Evolutionary conservation across 2,329 filamentous ascomycete genomes (phyloP).

Genomic region (Zasmidium cellare): DNA sequence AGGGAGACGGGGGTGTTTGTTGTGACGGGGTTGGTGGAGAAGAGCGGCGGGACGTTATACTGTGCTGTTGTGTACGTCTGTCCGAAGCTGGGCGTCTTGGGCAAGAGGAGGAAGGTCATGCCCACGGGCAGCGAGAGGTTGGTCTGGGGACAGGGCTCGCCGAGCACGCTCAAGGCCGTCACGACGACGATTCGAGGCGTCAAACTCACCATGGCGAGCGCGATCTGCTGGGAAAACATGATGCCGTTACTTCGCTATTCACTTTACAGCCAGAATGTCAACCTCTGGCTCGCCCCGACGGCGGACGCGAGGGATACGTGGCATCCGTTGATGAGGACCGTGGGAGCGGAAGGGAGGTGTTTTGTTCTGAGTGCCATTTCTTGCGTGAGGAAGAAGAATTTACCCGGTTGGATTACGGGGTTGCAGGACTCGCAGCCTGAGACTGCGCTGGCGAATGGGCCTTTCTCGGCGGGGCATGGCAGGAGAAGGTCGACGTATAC

Average conservation of each 20-base stretch:
- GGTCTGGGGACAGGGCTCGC: constrained; percentile 84
- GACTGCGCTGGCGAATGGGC: constrained; percentile 6
- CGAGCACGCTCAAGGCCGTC: constrained; percentile 75
- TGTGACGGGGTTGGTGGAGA: constrained; percentile 77
- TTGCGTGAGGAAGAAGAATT: constrained; percentile 62
- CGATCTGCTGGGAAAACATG: constrained; percentile 97
- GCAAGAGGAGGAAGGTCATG: constrained; percentile 90
- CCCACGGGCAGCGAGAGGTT: constrained; percentile 82
- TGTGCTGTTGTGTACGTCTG: constrained; percentile 82
- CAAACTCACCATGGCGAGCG: constrained; percentile 76
- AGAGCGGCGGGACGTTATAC: constrained; percentile 77
- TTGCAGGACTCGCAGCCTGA: neutral
- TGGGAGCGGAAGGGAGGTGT: constrained; percentile 77
- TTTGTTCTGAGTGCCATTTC: constrained; percentile 88
- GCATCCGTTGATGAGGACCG: constrained; percentile 77
- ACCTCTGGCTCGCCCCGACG: constrained; percentile 86
- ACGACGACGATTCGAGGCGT: constrained; percentile 77
- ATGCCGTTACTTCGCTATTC: constrained; percentile 86
- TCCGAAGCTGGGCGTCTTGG: constrained; percentile 69
- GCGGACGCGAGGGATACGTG: constrained; percentile 83
- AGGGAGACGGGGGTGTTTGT: constrained; percentile 78
- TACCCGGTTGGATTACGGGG: constrained; percentile 58
- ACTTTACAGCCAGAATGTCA: constrained; percentile 87
- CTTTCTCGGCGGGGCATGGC: constrained; percentile 17
- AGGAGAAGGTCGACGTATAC: constrained; percentile 44